phyloP scores from a whole-genome alignment of 1,284 basidiomycete species.

The Papiliotrema laurentii region DNA sequence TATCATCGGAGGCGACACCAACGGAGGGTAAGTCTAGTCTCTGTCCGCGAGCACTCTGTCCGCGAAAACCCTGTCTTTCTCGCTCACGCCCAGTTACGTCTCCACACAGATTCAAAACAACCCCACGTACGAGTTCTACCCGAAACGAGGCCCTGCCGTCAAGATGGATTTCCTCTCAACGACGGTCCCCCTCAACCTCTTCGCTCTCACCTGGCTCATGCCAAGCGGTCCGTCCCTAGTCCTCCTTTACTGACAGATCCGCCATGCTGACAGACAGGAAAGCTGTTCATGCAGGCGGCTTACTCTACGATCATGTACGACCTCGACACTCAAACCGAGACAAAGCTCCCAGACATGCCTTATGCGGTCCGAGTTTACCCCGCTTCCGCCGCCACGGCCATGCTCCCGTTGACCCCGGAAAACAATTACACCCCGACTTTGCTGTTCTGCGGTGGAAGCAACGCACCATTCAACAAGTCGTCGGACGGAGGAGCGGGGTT shows the following conservation, averaged over 20 bases:
- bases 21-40: constrained; percentile 34
- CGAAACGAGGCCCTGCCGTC: constrained; percentile 55
- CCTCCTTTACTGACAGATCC: background rate
- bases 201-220: constrained; percentile 77
- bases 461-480: constrained; percentile 47
- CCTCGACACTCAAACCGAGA: constrained; percentile 32
- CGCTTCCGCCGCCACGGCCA: constrained; percentile 79
- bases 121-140: constrained; percentile 70
- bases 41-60: background rate
- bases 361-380: constrained; percentile 80
- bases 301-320: constrained; percentile 46
- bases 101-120: constrained; percentile 68
- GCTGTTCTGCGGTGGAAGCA: constrained; percentile 80
- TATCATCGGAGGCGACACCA: constrained; percentile 51
- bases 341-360: constrained; percentile 46
- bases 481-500: constrained; percentile 41
- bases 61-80: constrained; percentile 50
- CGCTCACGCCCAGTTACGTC: constrained; percentile 60
- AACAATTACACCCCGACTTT: constrained; percentile 85
- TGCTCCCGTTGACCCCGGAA: constrained; percentile 82
- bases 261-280: constrained; percentile 18
- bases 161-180: constrained; percentile 73
- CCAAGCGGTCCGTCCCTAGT: constrained; percentile 61
- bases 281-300: constrained; percentile 66
- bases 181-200: constrained; percentile 87